Evolutionary conservation across 345 rosid genomes (phyloP), one percentile per base, ranked within the genome.

Genomic region (Carallia brachiata): DNA sequence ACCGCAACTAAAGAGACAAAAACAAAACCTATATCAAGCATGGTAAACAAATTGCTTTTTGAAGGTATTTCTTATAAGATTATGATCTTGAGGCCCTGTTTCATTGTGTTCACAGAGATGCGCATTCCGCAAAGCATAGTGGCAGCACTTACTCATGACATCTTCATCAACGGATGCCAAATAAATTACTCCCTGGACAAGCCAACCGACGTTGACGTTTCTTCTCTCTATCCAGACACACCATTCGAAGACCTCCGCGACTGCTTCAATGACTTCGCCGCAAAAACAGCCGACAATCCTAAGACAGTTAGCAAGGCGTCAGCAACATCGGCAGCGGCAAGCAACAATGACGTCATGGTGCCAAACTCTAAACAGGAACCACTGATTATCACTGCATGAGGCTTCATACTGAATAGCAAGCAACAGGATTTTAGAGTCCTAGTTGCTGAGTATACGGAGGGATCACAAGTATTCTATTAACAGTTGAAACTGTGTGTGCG

Each of bases 141-240:
- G 2, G 79, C 81, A 0, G 71, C 79, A 13, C 23, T 77, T 8
- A 77, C 81, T 28, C 84, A 71, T 15, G 81, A 77, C 72, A 77
- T 81, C 17, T 80, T 81, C 73, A 81, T 74, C 3, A 81, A 67
- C 0, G 81, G 79, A 4, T 77, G 77, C 66, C 84, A 81, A 54
- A 65, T 71, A 60, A 74, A 77, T 73, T 77, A 60, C 63, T 8
- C 64, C 12, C 6, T 77, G 61, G 73, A 77, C 62, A 69, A 68
- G 48, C 71, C 69, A 0, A 57, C 40, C 1, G 84, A 74, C 54
- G 76, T 67, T 6, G 77, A 80, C 5, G 61, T 65, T 13, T 52
- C 76, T 65, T 16, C 65, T 15, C 72, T 80, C 36, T 80, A 74
- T 16, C 79, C 84, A 7, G 67, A 77, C 32, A 18, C 37, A 9